Evolutionary conservation across 78 protist species (phyloP).

Genomic region (Cavenderia fasciculata): DNA sequence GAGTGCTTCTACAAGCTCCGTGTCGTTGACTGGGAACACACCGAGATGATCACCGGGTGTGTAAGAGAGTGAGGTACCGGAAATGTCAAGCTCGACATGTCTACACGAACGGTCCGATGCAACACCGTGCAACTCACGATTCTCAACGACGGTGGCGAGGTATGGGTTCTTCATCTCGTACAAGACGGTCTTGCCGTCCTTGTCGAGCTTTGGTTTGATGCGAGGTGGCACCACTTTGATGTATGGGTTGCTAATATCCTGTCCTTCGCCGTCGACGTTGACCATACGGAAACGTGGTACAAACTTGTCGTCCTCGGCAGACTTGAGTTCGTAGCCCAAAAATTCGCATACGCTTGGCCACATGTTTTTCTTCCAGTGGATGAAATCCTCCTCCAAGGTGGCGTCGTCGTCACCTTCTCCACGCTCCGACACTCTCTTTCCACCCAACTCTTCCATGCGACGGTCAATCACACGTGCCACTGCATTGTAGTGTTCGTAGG

Average conservation of each 20-base stretch:
- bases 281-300: slow-evolving; percentile 68
- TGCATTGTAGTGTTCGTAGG: slow-evolving; percentile 91
- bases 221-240: slow-evolving; percentile 14
- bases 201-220: slow-evolving; percentile 14
- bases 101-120: slow-evolving; percentile 75
- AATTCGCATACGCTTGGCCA: slow-evolving; percentile 74
- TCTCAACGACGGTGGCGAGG: slow-evolving; percentile 62
- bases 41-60: slow-evolving; percentile 91
- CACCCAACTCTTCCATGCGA: slow-evolving; percentile 87
- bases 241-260: slow-evolving; percentile 21
- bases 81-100: slow-evolving; percentile 67
- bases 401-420: slow-evolving; percentile 96
- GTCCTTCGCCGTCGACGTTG: not conserved
- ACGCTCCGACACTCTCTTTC: slow-evolving; percentile 52
- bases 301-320: slow-evolving; percentile 48
- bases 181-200: not conserved
- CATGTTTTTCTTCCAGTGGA: slow-evolving; percentile 84
- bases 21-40: slow-evolving; percentile 82
- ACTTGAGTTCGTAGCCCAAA: slow-evolving; percentile 40
- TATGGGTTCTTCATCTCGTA: slow-evolving; percentile 84
- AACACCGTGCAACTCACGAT: slow-evolving; percentile 78
- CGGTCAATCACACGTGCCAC: slow-evolving; percentile 84
- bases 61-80: slow-evolving; percentile 60
- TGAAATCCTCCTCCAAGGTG: slow-evolving; percentile 91
- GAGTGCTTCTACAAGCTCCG: slow-evolving; percentile 58